Evolutionary conservation across 2,329 filamentous ascomycete genomes (phyloP).

Genomic region (Monilinia vaccinii-corymbosi): DNA sequence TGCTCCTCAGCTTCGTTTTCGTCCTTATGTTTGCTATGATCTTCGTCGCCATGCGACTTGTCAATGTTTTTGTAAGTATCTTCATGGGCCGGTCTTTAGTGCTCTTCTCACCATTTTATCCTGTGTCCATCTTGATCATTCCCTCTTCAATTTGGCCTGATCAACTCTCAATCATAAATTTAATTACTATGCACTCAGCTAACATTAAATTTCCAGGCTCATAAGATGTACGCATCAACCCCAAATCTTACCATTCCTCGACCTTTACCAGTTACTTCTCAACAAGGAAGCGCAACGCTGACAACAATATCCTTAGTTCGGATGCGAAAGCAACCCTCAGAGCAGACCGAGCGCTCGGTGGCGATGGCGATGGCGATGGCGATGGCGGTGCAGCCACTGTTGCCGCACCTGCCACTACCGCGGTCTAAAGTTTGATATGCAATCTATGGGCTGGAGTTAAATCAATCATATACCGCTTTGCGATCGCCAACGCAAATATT

Average conservation of each 20-base stretch:
- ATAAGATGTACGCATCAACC: not conserved
- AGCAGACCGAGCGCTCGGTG: not conserved
- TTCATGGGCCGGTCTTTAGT: not conserved
- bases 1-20: slow-evolving; percentile 1
- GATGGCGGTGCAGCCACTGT: too few relatives aligned
- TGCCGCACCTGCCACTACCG: not conserved
- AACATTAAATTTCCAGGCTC: not conserved
- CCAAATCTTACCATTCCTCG: not conserved
- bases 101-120: not conserved
- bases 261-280: not conserved
- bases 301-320: not conserved
- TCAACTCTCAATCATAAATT: not conserved
- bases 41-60: slow-evolving; percentile 3
- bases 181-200: not conserved
- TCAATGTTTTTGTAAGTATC: slow-evolving; percentile 1
- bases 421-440: not conserved
- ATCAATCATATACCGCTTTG: too few relatives aligned
- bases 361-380: not conserved
- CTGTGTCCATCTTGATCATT: too few relatives aligned
- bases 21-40: slow-evolving; percentile 2
- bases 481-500: too few relatives aligned
- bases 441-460: too few relatives aligned
- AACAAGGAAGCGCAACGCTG: not conserved
- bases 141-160: not conserved
- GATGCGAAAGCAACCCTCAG: not conserved